Conservation (phyloP, 2,329 filamentous ascomycete genomes). For the Fusarium sp. region DNA sequence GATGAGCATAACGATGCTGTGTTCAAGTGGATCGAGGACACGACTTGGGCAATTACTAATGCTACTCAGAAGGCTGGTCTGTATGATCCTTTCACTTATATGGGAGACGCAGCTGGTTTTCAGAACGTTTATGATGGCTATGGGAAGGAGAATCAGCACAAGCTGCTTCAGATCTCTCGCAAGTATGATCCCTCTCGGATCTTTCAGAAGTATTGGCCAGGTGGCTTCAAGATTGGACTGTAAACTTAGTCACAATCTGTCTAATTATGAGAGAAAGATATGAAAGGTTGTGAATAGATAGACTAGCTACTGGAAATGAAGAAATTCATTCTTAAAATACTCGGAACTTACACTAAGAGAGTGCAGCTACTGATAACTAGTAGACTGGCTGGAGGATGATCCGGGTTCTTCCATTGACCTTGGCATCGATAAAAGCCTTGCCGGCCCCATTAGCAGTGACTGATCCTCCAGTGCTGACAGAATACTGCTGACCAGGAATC, state of each 20-base stretch:
- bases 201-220: constrained; percentile 21
- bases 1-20: constrained; percentile 22
- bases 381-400: not conserved
- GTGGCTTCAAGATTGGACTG: constrained; percentile 15
- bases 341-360: rapidly evolving
- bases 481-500: not conserved
- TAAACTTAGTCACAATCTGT: not conserved
- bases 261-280: rapidly evolving
- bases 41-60: constrained; percentile 22
- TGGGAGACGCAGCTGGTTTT: constrained; percentile 28
- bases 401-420: not conserved
- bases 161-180: constrained; percentile 7
- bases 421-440: not conserved
- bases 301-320: not conserved
- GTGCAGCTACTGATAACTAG: not conserved
- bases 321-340: rapidly evolving
- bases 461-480: not conserved
- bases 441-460: not conserved
- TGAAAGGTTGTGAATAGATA: too few relatives aligned
- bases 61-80: constrained; percentile 13
- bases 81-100: constrained; percentile 22
- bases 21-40: constrained; percentile 19
- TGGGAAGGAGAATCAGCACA: constrained; percentile 9
- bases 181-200: constrained; percentile 15
- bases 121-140: constrained; percentile 19